phyloP scores from a whole-genome alignment of 75 land plant species.

The Sequoiadendron giganteum region DNA sequence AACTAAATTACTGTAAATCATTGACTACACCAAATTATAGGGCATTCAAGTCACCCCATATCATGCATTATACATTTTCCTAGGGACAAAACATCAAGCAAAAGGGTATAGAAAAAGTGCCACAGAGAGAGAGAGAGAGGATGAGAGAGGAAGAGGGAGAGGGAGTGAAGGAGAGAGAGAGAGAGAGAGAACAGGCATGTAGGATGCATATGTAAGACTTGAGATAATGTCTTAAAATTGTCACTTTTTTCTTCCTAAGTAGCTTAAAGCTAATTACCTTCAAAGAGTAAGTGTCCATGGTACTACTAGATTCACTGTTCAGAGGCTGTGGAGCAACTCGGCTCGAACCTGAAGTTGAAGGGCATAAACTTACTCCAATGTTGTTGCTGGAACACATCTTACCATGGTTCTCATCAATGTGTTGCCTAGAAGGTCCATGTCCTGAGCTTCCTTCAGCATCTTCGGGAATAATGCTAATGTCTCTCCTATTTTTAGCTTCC shows the following conservation, averaged over 20 bases:
- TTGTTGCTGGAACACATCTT: constrained; percentile 6
- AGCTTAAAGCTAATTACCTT: background rate
- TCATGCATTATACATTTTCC: background rate
- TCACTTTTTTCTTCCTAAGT: background rate
- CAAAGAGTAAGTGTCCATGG: background rate
- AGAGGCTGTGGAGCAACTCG: constrained; percentile 18
- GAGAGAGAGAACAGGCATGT: background rate
- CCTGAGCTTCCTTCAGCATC: constrained; percentile 8
- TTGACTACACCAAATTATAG: background rate
- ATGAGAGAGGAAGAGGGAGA: background rate
- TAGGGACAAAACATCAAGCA: background rate
- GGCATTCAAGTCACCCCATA: background rate
- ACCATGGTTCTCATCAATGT: constrained; percentile 12
- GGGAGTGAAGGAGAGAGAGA: background rate
- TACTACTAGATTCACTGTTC: background rate
- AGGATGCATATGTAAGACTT: background rate
- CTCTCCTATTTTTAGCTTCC: constrained; percentile 21
- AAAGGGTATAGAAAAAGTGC: background rate
- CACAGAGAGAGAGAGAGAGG: background rate
- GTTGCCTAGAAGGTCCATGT: constrained; percentile 9
- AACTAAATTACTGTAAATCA: background rate
- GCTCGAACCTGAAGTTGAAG: constrained; percentile 34
- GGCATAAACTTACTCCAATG: constrained; percentile 20
- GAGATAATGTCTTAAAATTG: background rate
- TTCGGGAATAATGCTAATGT: constrained; percentile 10